Base-by-base conservation (phyloP, 1,284 basidiomycete genomes). In the Tylopilus sp. region DNA sequence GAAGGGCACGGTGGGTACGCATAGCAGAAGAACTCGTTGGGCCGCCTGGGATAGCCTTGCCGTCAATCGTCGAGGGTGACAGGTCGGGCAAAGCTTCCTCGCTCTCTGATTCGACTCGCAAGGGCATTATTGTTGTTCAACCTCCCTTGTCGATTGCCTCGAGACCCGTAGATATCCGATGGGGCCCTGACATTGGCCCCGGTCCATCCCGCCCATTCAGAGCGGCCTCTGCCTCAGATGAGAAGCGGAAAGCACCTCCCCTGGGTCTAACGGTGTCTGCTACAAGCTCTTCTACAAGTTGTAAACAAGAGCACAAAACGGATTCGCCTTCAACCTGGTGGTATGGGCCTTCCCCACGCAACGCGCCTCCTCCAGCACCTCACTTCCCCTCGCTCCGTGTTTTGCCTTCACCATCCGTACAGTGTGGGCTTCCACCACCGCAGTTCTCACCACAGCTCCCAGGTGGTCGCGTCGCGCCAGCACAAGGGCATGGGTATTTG, bases 401-500 rank as follows among this genome's bases (percentile, higher is more conserved):
- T 33, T 44, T 58, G 12, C 60, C 48, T 30, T 59, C 47, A 10
- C 54, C 53, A 9, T 33, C 47, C 6, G 29, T 47, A 6, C 61
- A 46, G 2, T 59, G 48, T 45, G 59, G 38, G 0, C 50, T 45
- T 2, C 57, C 55, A 11, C 47, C 56, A 7, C 8, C 49, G 13
- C 63, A 46, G 1, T 49, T 52, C 16, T 43, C 54, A 4, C 36
- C 61, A 0, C 65, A 58, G 52, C 48, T 62, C 26, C 59, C 59
- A n/a, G 45, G 43, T 23, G 31, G 47, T 35, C 51, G 37, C 12
- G 46, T 50, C 19, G 16, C 42, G 2, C 42, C 58, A 8, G 44
- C 38, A 38, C 63, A 57, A 38, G 50, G 57, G 12, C 49, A 60
- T 25, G 59, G 58, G n/a, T 61, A 49, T 51, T 60, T 59, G 63